Evolutionary conservation across 2,329 filamentous ascomycete species (phyloP), one percentile per base, ranked within the genome.

Genomic region (Amauroascus niger): DNA sequence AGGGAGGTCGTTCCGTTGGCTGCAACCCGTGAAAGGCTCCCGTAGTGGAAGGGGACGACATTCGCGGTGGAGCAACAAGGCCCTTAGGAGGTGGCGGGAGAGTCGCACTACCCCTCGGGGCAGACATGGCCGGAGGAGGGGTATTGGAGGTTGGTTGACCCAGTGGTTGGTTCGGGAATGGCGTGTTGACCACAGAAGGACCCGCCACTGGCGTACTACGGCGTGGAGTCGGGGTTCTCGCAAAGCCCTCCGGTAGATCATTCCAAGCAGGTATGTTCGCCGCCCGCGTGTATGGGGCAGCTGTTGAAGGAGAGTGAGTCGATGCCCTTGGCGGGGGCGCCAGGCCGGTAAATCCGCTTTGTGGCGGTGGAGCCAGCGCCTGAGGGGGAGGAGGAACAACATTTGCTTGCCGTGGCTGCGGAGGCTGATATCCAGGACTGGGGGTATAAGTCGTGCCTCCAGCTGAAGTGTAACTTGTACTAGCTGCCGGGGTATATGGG

Each of bases 211-310:
- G 88, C 0, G 91, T 96, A 44, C 78, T 77, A 65, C 84, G 81
- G 60, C 90, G 82, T 20, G 84, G 79, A 13, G 80, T 79, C n/a
- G 85, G 78, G 52, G 79, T 74, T 73, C 91, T 88, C 44, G 81
- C 78, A 44, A 97, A 82, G 53, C 73, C 86, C 63, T 95, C 79
- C 1, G 93, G 93, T 49, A 94, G 85, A 69, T 98, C 93, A 62
- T 98, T 98, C 93, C 93, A 98, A 62, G 87, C 86, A 26, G 84
- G 81, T 58, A 84, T 83, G 59, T 86, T 84, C 64, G 83, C 84
- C 54, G 80, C 75, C 64, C 81, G 82, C 30, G 69, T 69, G 54
- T 71, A 71, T 8, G 87, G 81, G 20, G 88, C 83, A 39, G 81
- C 76, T 14, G 74, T 69, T 22, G 78, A 77, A 11, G 80, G 77